phyloP scores from a whole-genome alignment of 2,329 filamentous ascomycete genomes.

The Aspergillus phoenicis region DNA sequence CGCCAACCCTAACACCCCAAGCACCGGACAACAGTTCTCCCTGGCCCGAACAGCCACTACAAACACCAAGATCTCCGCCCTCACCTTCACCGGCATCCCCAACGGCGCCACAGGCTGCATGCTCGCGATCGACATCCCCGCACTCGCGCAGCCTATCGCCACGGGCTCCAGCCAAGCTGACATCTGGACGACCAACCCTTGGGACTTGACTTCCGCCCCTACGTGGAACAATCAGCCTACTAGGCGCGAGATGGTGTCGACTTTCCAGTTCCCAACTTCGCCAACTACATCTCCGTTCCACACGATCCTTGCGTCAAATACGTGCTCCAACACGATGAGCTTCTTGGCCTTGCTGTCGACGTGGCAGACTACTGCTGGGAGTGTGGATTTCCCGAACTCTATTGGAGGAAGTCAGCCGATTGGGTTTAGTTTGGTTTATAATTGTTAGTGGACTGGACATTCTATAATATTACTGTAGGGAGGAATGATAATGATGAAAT shows the following conservation, averaged over 20 bases:
- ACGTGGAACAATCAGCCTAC: conserved; percentile 16
- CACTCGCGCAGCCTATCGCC: conserved; percentile 15
- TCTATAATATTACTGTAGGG: not conserved
- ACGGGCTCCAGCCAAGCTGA: conserved; percentile 15
- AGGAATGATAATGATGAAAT: no score
- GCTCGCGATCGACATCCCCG: conserved; percentile 19
- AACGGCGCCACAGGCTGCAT: conserved; percentile 20
- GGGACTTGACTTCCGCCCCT: not conserved
- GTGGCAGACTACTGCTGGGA: conserved; percentile 18
- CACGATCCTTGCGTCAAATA: conserved; percentile 15
- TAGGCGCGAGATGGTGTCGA: conserved; percentile 9
- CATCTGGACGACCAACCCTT: conserved; percentile 21
- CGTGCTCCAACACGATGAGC: conserved; percentile 20
- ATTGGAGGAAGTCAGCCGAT: conserved; percentile 8
- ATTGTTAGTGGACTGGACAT: conserved; percentile 13
- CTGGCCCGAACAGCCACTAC: conserved; percentile 13
- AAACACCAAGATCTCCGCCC: conserved; percentile 12
- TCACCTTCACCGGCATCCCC: conserved; percentile 25
- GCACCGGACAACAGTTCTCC: conserved; percentile 13
- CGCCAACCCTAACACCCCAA: conserved; percentile 13
- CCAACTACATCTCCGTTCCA: not conserved
- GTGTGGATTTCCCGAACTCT: conserved; percentile 19
- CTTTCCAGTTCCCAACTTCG: conserved; percentile 16
- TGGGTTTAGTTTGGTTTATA: conserved; percentile 22
- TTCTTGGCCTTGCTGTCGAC: conserved; percentile 19